Evolutionary conservation across 805 yeast species (phyloP).

Genomic region (Lipomyces sp.): DNA sequence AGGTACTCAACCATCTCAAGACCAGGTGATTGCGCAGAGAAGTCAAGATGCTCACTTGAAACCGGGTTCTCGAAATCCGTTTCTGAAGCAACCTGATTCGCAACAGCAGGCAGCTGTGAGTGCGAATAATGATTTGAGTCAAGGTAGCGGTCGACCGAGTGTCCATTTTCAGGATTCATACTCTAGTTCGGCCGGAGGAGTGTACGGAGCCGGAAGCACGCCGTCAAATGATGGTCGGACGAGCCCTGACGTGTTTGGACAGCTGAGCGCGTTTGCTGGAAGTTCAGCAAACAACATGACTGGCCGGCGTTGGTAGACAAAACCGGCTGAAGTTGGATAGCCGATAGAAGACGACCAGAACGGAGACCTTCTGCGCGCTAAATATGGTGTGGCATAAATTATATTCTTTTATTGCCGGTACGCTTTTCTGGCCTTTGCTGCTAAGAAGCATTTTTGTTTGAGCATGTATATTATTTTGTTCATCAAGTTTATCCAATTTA

Average conservation of each 20-base stretch:
- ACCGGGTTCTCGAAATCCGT: conserved; percentile 26
- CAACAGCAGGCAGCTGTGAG: background rate
- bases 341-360: too few species aligned
- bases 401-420: too few species aligned
- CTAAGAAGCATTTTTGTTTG: background rate
- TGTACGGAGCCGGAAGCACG: conserved; percentile 2
- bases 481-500: too few species aligned
- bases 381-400: too few species aligned
- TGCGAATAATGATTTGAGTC: too few species aligned
- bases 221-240: conserved; percentile 18
- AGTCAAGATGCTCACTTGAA: background rate
- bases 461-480: background rate
- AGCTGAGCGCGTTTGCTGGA: conserved; percentile 26
- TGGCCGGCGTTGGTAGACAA: conserved; percentile 4
- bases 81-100: conserved; percentile 8
- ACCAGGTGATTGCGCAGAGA: background rate
- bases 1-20: conserved; percentile 1
- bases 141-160: too few species aligned
- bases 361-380: too few species aligned
- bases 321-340: background rate
- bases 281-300: background rate
- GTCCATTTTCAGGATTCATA: too few species aligned
- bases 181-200: too few species aligned
- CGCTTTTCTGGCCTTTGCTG: too few species aligned
- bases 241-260: conserved; percentile 32